Evolutionary conservation across 768 basidiomycete species (phyloP).

Genomic region (Amanita inopinata): DNA sequence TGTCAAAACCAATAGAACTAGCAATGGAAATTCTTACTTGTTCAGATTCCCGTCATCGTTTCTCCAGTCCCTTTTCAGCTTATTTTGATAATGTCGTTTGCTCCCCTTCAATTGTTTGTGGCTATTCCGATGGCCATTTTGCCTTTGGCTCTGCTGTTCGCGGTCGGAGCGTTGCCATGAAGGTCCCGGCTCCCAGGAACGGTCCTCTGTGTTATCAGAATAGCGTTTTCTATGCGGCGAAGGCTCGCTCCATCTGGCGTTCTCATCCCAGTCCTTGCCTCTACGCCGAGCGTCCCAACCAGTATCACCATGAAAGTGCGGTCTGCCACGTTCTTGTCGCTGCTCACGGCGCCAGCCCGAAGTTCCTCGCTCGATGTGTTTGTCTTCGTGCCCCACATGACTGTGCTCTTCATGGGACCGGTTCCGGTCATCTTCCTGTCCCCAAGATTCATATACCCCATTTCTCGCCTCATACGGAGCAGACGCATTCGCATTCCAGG

Average conservation of each 20-base stretch:
- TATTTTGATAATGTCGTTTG: constrained; percentile 26
- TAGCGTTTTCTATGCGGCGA: constrained; percentile 20
- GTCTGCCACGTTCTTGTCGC: constrained; percentile 29
- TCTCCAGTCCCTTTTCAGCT: constrained; percentile 40
- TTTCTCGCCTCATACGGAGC: constrained; percentile 30
- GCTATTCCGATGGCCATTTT: constrained; percentile 27
- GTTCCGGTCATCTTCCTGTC: constrained; percentile 28
- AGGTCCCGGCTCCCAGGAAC: constrained; percentile 66
- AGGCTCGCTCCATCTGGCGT: constrained; percentile 18
- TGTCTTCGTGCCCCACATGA: constrained; percentile 17
- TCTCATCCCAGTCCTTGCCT: constrained; percentile 30
- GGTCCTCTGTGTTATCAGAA: constrained; percentile 30
- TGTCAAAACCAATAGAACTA: constrained; percentile 1
- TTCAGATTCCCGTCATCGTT: constrained; percentile 61
- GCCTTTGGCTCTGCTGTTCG: constrained; percentile 30
- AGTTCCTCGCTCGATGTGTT: constrained; percentile 22
- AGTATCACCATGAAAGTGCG: constrained; percentile 34
- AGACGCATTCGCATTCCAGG: constrained; percentile 28
- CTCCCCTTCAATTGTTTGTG: constrained; percentile 21
- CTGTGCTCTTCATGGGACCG: constrained; percentile 26
- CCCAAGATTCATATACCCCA: constrained; percentile 32
- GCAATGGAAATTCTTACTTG: constrained; percentile 41
- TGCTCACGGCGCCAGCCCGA: constrained; percentile 28
- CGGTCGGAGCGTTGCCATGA: constrained; percentile 47
- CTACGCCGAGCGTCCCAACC: constrained; percentile 47